Evolutionary conservation across 352 stramenopile species (phyloP).

Genomic region (Globisporangium takayamanum): DNA sequence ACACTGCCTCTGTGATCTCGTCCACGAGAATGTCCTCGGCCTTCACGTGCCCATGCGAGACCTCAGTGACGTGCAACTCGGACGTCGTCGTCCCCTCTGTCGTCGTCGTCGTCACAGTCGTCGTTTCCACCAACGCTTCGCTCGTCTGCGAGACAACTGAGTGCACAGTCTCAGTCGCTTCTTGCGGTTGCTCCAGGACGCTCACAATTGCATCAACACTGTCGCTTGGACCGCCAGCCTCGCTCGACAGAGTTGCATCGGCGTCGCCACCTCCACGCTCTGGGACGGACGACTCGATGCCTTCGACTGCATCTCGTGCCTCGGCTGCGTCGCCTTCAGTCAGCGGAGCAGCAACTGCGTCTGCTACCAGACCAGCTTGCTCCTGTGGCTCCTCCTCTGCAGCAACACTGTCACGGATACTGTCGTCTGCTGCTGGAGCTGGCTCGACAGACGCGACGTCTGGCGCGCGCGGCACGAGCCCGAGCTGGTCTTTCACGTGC

Average conservation of each 20-base stretch:
- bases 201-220: neutral
- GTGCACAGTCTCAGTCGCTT: neutral
- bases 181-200: neutral
- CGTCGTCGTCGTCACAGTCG: neutral
- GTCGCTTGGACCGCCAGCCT: neutral
- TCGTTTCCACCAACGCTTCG: too few relatives aligned
- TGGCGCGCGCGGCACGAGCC: constrained; percentile 29
- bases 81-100: neutral
- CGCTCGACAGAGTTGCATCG: neutral
- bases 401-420: neutral
- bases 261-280: neutral
- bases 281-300: neutral
- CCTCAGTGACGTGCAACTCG: neutral
- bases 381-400: neutral
- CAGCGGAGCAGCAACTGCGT: neutral
- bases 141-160: too few relatives aligned
- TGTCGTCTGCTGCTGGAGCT: neutral
- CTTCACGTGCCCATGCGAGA: constrained; percentile 21
- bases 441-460: constrained; percentile 1
- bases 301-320: neutral
- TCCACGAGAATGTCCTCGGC: constrained; percentile 48
- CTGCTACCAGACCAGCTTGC: neutral
- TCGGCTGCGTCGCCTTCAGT: neutral
- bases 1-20: constrained; percentile 55
- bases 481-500: constrained; percentile 72